These are phyloP conservation scores for Neocatenulostroma microsporum DNA, from an alignment of 2,329 filamentous ascomycete species.

Conservation along the genomic window DNA sequence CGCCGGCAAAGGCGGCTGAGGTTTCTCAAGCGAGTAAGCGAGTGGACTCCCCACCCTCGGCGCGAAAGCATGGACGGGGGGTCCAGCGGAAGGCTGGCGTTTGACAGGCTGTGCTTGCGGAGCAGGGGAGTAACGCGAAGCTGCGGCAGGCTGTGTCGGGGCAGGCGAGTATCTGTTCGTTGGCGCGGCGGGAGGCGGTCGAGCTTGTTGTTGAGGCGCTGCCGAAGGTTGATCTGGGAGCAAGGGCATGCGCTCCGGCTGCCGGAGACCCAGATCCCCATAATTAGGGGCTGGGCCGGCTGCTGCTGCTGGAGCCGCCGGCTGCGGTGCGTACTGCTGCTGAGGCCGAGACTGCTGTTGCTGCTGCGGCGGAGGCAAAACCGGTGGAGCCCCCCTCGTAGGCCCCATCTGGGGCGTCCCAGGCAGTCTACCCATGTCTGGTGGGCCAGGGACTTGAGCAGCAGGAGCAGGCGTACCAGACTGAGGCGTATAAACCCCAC, in stretches of 20 bases:
- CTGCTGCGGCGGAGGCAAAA: conserved; percentile 12
- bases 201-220: conserved; percentile 20
- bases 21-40: conserved; percentile 39
- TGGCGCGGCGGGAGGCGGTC: too few relatives aligned
- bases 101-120: conserved; percentile 34
- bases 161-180: conserved; percentile 34
- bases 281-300: too few relatives aligned
- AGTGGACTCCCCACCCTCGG: conserved; percentile 59
- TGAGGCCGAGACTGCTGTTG: conserved; percentile 11
- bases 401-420: too few relatives aligned
- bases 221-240: conserved; percentile 29
- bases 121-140: conserved; percentile 52
- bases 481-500: conserved; percentile 10
- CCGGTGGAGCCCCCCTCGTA: too few relatives aligned
- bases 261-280: conserved; percentile 30
- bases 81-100: too few relatives aligned
- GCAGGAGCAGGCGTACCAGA: too few relatives aligned
- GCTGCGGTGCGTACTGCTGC: conserved; percentile 8
- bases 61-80: too few relatives aligned
- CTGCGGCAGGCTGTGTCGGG: conserved; percentile 30
- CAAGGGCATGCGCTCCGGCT: conserved; percentile 35
- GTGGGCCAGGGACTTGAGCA: too few relatives aligned
- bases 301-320: conserved; percentile 19
- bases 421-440: too few relatives aligned
- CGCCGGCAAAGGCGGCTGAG: conserved; percentile 22